These are phyloP conservation scores for Blastomyces parvus DNA, from an alignment of 2,329 filamentous ascomycete genomes.

Conservation along the genomic window DNA sequence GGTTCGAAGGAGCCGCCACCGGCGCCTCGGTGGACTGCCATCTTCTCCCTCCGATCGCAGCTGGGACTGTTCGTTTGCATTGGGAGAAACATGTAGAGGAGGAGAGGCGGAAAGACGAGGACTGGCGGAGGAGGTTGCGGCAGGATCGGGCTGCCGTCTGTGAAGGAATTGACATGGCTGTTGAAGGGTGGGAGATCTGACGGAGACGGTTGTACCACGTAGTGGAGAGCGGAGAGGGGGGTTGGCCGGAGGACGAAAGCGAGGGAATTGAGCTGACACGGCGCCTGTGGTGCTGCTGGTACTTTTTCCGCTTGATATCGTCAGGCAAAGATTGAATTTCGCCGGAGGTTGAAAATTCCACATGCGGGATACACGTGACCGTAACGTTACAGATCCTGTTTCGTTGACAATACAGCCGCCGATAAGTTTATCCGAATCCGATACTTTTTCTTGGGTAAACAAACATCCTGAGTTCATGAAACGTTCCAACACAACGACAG, in stretches of 20 bases:
- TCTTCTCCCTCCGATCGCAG: conserved; percentile 49
- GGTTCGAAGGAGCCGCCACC: conserved; percentile 53
- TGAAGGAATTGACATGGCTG: conserved; percentile 33
- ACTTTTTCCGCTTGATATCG: not conserved
- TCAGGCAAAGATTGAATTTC: not conserved
- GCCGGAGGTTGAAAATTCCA: not conserved
- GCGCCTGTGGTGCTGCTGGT: not conserved
- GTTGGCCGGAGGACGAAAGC: not conserved
- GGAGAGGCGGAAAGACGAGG: conserved; percentile 33
- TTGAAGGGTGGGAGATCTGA: not conserved
- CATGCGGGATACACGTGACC: not conserved
- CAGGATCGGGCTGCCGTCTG: conserved; percentile 36
- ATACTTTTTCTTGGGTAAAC: not conserved
- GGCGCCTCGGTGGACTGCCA: conserved; percentile 77
- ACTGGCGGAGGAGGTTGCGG: conserved; percentile 34
- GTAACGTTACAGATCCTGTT: not conserved
- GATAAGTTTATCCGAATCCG: not conserved
- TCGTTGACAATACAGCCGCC: not conserved
- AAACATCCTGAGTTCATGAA: not conserved
- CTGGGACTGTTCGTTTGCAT: conserved; percentile 23
- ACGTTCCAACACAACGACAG: not conserved
- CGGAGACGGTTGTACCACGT: not conserved
- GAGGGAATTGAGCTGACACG: not conserved
- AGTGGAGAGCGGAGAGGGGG: not conserved
- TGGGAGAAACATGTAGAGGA: conserved; percentile 32